Conservation (phyloP, 768 basidiomycete species). For the Trametes villosa region DNA sequence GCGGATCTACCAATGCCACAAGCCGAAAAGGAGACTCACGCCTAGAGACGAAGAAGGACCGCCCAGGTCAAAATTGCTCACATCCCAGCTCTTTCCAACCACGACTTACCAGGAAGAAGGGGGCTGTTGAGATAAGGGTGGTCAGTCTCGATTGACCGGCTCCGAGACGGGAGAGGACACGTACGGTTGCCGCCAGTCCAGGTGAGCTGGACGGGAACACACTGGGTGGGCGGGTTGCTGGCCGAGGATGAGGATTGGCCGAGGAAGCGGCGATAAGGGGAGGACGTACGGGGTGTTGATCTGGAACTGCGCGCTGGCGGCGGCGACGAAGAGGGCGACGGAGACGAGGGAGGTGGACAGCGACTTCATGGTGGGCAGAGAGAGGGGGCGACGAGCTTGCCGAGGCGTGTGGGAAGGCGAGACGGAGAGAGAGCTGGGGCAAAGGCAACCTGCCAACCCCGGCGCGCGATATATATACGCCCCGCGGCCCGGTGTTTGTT, state of each 20-base stretch:
- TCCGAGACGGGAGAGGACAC: slow-evolving; percentile 29
- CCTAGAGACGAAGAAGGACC: neutral
- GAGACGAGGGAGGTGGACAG: slow-evolving; percentile 43
- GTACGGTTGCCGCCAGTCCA: slow-evolving; percentile 64
- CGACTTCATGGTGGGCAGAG: slow-evolving; percentile 46
- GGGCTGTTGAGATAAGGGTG: slow-evolving; percentile 44
- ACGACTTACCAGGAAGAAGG: slow-evolving; percentile 65
- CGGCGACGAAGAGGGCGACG: slow-evolving; percentile 43
- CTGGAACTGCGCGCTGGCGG: slow-evolving; percentile 52
- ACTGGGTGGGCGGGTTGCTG: slow-evolving; percentile 55
- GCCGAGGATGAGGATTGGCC: neutral
- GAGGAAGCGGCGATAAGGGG: slow-evolving; percentile 10
- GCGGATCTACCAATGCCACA: too few species aligned
- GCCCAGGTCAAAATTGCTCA: neutral
- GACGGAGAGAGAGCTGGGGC: slow-evolving; percentile 31
- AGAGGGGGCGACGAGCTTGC: slow-evolving; percentile 19
- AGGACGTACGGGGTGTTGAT: slow-evolving; percentile 76
- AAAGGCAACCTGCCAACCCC: slow-evolving; percentile 32
- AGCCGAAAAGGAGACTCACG: slow-evolving; percentile 40
- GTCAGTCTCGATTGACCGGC: neutral
- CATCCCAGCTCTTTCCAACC: neutral
- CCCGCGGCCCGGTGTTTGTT: slow-evolving; percentile 22
- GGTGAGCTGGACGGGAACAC: slow-evolving; percentile 50
- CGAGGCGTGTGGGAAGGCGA: slow-evolving; percentile 26
- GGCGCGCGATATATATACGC: slow-evolving; percentile 26